Percentiles rank a stretch among this genome's conserved stretches.
phyloP scores from a whole-genome alignment of 176 grass and related monocot genomes.

The Zea mays region DNA sequence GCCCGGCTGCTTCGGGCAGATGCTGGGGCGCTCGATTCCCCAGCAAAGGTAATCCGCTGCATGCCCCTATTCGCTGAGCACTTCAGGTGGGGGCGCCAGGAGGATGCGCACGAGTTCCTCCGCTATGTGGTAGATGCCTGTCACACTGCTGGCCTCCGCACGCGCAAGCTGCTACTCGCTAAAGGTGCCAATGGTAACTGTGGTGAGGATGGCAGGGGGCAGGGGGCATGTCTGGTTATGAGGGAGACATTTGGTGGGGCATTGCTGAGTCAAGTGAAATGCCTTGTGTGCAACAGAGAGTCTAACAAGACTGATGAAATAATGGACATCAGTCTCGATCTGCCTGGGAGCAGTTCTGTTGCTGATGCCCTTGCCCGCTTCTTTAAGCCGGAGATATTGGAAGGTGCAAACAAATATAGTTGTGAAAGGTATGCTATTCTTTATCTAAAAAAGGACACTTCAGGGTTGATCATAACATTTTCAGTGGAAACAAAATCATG shows the following conservation, averaged over 20 bases:
- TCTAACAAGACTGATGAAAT: constrained; percentile 96
- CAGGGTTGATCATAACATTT: constrained; percentile 7
- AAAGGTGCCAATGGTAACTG: constrained; percentile 40
- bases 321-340: constrained; percentile 95
- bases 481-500: background rate
- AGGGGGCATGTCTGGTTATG: constrained; percentile 50
- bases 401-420: constrained; percentile 90
- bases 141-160: constrained; percentile 58
- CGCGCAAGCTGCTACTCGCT: constrained; percentile 47
- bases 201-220: constrained; percentile 33
- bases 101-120: constrained; percentile 93
- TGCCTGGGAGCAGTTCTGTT: constrained; percentile 69
- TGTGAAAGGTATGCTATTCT: constrained; percentile 65
- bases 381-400: constrained; percentile 86
- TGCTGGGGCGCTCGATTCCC: constrained; percentile 49
- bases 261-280: constrained; percentile 93
- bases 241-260: constrained; percentile 88
- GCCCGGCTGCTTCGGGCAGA: constrained; percentile 41
- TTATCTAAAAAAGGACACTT: background rate
- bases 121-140: constrained; percentile 82
- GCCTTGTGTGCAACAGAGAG: constrained; percentile 85
- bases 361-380: constrained; percentile 76
- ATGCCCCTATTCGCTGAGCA: constrained; percentile 69
- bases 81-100: constrained; percentile 84
- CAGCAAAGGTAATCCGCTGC: constrained; percentile 63